These are phyloP conservation scores for Colletotrichum sp. DNA, from an alignment of 2,329 filamentous ascomycete genomes.

Conservation along the genomic window DNA sequence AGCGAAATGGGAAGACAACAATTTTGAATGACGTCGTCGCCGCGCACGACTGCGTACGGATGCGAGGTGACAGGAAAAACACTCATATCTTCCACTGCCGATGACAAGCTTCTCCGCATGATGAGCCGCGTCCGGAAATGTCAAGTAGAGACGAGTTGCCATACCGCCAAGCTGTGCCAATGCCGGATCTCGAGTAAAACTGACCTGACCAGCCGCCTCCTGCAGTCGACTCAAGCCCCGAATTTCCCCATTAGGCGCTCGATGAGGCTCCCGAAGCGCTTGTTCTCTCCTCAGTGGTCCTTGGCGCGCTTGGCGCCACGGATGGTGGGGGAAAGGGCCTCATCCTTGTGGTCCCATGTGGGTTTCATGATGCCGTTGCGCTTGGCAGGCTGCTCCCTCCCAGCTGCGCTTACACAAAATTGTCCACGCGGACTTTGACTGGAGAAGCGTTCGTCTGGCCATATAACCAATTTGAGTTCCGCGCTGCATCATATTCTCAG, in stretches of 20 bases:
- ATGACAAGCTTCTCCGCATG: background rate
- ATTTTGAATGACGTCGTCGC: background rate
- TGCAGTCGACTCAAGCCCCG: background rate
- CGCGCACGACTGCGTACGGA: background rate
- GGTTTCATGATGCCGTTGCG: slow-evolving; percentile 12
- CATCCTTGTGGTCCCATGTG: slow-evolving; percentile 11
- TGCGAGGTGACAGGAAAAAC: accelerated
- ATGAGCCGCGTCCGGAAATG: background rate
- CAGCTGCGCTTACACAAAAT: background rate
- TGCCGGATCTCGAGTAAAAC: background rate
- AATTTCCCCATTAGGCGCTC: background rate
- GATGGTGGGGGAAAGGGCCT: background rate
- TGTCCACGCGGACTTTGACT: background rate
- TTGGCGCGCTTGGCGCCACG: slow-evolving; percentile 18
- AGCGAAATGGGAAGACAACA: background rate
- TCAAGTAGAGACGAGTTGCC: slow-evolving; percentile 13
- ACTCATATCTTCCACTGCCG: background rate
- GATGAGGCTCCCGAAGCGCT: background rate
- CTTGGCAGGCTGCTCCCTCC: background rate
- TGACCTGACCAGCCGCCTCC: slow-evolving; percentile 3
- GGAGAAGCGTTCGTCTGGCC: background rate
- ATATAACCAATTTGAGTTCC: background rate
- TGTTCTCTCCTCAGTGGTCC: background rate
- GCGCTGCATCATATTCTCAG: background rate
- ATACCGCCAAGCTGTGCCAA: slow-evolving; percentile 11